phyloP scores from a whole-genome alignment of 192 early-diverging fungal species.

The Backusella mclennaniae region DNA sequence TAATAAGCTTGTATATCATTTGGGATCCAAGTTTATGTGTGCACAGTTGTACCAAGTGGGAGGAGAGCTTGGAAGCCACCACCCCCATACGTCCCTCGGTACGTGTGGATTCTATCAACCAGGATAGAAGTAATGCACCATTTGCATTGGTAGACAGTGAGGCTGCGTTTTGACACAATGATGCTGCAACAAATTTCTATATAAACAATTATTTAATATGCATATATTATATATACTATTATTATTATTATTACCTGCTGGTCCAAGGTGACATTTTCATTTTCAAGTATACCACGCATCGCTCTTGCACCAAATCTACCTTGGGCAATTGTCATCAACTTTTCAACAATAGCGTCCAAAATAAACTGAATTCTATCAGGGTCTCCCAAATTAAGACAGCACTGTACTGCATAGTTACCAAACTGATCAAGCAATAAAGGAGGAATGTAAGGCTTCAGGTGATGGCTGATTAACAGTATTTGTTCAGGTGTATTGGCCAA shows the following conservation, averaged over 20 bases:
- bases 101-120: conserved; percentile 84
- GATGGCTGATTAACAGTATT: conserved; percentile 54
- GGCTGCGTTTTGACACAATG: conserved; percentile 80
- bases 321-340: conserved; percentile 81
- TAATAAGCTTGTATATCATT: conserved; percentile 83
- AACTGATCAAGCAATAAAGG: conserved; percentile 93
- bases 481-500: conserved; percentile 75
- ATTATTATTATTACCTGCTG: conserved; percentile 55
- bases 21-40: conserved; percentile 85
- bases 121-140: conserved; percentile 85
- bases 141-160: conserved; percentile 85
- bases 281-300: conserved; percentile 89
- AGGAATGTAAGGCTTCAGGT: conserved; percentile 71
- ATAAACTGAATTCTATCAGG: conserved; percentile 82
- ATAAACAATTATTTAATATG: not conserved
- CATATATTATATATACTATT: too few relatives aligned
- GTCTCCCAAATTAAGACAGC: conserved; percentile 79
- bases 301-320: conserved; percentile 94
- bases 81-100: conserved; percentile 80
- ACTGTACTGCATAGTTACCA: conserved; percentile 98
- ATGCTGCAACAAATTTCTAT: conserved; percentile 86
- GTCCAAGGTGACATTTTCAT: conserved; percentile 68
- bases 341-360: conserved; percentile 88
- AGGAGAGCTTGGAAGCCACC: conserved; percentile 74
- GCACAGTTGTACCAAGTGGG: conserved; percentile 71